Evolutionary conservation across 805 yeast genomes (phyloP), one percentile per base, ranked within the genome.

Genomic region (Myxozyma neotropica): DNA sequence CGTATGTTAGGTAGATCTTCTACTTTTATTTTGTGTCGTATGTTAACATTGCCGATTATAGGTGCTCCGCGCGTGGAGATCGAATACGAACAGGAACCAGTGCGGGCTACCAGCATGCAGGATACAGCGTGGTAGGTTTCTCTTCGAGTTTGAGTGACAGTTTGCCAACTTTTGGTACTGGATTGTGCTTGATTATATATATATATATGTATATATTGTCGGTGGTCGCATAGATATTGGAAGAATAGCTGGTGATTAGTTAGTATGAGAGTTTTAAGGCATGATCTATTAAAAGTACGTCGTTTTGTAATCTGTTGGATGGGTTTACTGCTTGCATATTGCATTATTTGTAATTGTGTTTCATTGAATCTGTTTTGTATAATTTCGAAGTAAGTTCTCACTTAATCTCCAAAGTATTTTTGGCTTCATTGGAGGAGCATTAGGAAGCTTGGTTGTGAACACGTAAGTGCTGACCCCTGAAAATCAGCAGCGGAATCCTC

Each of bases 81-180:
- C 64, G 96, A 89, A 76, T 87, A 88, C 73, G 96, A 90, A 76
- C 85, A 85, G 72, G 91, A 88, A 55, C 47, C 48, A 6, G 49
- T 49, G 24, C 47, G 24, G 24, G 31, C 55, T 8, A 19, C 55
- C 39, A 43, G 15, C 47, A 43, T 52, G 55, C 49, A 42, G 15
- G 42, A 31, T n/a, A 17, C 55, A 29, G 12, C 39, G 19, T 48
- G 43, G 43, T 48, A 35, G 33, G n/a, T n/a, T n/a, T n/a, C n/a
- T n/a, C n/a, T n/a, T n/a, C n/a, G n/a, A n/a, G n/a, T n/a, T n/a
- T n/a, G n/a, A n/a, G n/a, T n/a, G n/a, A n/a, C n/a, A n/a, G n/a
- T n/a, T n/a, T n/a, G n/a, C n/a, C n/a, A n/a, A n/a, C n/a, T n/a
- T n/a, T n/a, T n/a, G n/a, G n/a, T n/a, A n/a, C n/a, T n/a, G n/a